Percentiles rank a stretch among this genome's conserved stretches.
phyloP scores from a whole-genome alignment of 306 rosid genomes.

The peach (Prunus persica) region DNA sequence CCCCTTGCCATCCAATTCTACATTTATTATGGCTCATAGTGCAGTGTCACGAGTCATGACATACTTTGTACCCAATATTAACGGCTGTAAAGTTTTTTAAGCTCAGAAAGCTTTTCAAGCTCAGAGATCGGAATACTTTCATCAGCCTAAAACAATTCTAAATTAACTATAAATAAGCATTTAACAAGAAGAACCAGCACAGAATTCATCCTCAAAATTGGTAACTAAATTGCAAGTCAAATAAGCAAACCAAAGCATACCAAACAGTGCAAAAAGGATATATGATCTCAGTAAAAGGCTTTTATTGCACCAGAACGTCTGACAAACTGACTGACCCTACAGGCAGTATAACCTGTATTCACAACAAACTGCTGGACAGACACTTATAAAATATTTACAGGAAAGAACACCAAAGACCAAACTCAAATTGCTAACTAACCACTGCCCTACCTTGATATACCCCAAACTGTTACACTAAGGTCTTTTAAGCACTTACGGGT shows the following conservation, averaged over 20 bases:
- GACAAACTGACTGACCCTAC: constrained; percentile 44
- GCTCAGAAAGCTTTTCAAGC: no score
- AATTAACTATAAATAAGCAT: not conserved
- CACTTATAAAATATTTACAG: constrained; percentile 54
- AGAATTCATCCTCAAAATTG: not conserved
- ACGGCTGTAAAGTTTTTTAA: no score
- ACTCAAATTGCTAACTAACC: constrained; percentile 28
- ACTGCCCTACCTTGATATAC: constrained; percentile 34
- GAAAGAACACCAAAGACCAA: constrained; percentile 53
- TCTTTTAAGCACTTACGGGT: constrained; percentile 26
- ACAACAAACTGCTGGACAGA: constrained; percentile 41
- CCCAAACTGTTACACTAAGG: constrained; percentile 25
- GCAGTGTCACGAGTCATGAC: no score
- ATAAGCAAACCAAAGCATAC: not conserved
- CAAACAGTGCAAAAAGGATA: constrained; percentile 6
- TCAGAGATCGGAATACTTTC: no score
- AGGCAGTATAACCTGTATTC: constrained; percentile 48
- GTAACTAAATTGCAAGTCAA: not conserved
- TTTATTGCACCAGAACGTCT: constrained; percentile 49
- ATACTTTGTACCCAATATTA: no score
- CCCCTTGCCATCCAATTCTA: no score
- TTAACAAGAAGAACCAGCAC: no score
- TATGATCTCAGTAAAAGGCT: constrained; percentile 33
- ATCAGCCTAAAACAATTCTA: no score
- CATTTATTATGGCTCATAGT: no score